Evolutionary conservation across 192 early-diverging fungal species (phyloP).

Genomic region (Rhizoclosmatium sp.): DNA sequence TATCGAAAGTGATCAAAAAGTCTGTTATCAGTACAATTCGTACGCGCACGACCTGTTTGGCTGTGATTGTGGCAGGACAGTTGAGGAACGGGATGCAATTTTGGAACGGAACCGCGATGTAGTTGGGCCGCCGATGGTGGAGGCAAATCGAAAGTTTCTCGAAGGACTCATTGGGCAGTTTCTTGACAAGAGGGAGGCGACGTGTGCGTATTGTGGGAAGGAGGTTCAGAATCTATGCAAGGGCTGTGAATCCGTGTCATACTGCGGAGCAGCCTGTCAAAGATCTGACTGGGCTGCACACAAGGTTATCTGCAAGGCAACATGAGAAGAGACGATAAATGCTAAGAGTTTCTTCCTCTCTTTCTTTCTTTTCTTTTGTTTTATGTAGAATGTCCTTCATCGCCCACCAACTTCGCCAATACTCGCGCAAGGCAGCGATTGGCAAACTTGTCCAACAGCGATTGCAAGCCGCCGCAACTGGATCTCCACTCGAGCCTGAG

Average conservation of each 20-base stretch:
- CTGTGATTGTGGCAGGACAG: slow-evolving; percentile 1
- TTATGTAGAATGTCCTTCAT: no score
- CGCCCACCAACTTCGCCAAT: background rate
- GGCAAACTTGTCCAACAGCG: background rate
- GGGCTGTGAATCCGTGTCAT: slow-evolving; percentile 32
- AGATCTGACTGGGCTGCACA: slow-evolving; percentile 66
- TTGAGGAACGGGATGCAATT: background rate
- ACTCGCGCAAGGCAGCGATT: background rate
- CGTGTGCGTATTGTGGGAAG: slow-evolving; percentile 62
- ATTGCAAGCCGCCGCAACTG: background rate
- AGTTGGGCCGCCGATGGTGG: slow-evolving; percentile 24
- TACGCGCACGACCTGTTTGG: slow-evolving; percentile 18
- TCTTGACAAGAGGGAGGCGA: slow-evolving; percentile 64
- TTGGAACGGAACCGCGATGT: background rate
- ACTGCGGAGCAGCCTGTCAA: slow-evolving; percentile 10
- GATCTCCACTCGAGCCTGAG: no score
- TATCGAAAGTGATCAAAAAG: slow-evolving; percentile 3
- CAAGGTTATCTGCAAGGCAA: slow-evolving; percentile 75
- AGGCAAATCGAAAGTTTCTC: slow-evolving; percentile 24
- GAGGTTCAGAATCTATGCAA: slow-evolving; percentile 68
- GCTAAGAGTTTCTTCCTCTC: no score
- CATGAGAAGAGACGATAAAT: background rate
- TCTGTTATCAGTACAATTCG: slow-evolving; percentile 39
- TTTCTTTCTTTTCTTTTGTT: no score
- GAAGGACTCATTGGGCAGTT: slow-evolving; percentile 8